phyloP scores from a whole-genome alignment of 225 moss, liverwort and hornwort genomes.

The Pseudoscleropodium purum region DNA sequence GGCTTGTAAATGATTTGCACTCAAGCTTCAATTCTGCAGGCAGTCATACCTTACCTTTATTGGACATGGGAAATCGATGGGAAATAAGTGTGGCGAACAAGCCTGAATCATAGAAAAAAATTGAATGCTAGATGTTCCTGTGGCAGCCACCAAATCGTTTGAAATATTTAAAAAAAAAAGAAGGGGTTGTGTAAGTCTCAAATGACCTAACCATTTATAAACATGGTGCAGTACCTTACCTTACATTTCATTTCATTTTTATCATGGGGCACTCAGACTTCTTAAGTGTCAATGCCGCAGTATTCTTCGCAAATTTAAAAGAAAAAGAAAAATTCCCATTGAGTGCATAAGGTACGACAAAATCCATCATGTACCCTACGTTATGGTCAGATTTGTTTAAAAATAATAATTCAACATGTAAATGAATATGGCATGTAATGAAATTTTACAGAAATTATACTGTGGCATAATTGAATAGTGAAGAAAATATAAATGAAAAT shows the following conservation, averaged over 20 bases:
- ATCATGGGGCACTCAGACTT: background rate
- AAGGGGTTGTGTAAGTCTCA: background rate
- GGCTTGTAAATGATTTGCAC: background rate
- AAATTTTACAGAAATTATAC: too few species aligned
- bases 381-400: too few species aligned
- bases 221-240: background rate
- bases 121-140: background rate
- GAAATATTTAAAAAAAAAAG: background rate
- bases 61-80: background rate
- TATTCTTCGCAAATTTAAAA: background rate
- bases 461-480: too few species aligned
- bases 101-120: background rate
- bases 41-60: background rate
- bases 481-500: too few species aligned
- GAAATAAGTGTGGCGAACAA: background rate
- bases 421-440: too few species aligned
- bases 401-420: too few species aligned
- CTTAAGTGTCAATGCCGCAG: background rate
- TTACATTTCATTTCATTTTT: background rate
- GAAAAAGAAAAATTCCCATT: background rate
- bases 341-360: too few species aligned
- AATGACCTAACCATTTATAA: background rate
- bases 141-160: background rate
- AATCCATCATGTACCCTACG: background rate
- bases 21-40: background rate